These are phyloP conservation scores for Cicer pinnatifidum DNA, from an alignment of 306 rosid species.

Conservation along the genomic window DNA sequence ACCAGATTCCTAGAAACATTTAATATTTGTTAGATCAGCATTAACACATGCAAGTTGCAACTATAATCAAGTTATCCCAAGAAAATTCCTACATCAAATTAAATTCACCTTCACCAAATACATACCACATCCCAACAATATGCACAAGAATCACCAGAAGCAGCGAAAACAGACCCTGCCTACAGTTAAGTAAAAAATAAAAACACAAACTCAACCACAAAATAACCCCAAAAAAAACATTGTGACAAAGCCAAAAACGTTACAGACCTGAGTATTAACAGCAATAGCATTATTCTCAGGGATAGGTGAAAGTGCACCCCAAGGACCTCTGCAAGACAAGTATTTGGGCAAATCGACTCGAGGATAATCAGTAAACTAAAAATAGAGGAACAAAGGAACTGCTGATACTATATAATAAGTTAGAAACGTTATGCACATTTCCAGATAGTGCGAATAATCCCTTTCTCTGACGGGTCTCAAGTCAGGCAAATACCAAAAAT, in stretches of 20 bases:
- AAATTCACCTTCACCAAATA: conserved; percentile 60
- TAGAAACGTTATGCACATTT: conserved; percentile 2
- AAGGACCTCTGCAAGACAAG: conserved; percentile 83
- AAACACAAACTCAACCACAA: conserved; percentile 25
- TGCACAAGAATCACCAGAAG: conserved; percentile 93
- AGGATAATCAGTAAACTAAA: conserved; percentile 38
- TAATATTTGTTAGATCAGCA: conserved; percentile 37
- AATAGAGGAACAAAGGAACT: conserved; percentile 22
- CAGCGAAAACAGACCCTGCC: conserved; percentile 85
- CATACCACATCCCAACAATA: conserved; percentile 99
- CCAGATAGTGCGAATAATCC: conserved; percentile 6
- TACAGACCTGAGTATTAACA: conserved; percentile 63
- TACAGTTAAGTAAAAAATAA: conserved; percentile 48
- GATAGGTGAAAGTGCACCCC: conserved; percentile 95
- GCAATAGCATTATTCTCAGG: conserved; percentile 98
- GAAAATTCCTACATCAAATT: conserved; percentile 28
- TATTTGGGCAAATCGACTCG: conserved; percentile 6
- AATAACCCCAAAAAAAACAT: conserved; percentile 15
- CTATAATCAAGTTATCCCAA: conserved; percentile 31
- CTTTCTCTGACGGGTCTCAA: conserved; percentile 10
- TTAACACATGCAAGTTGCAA: conserved; percentile 10
- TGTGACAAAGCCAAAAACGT: neutral
- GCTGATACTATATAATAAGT: conserved; percentile 33
- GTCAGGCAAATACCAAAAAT: conserved; percentile 17
- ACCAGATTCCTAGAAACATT: conserved; percentile 68